Base-by-base conservation (phyloP, 2,329 filamentous ascomycete species). In the Penicillium sclerotigenum region DNA sequence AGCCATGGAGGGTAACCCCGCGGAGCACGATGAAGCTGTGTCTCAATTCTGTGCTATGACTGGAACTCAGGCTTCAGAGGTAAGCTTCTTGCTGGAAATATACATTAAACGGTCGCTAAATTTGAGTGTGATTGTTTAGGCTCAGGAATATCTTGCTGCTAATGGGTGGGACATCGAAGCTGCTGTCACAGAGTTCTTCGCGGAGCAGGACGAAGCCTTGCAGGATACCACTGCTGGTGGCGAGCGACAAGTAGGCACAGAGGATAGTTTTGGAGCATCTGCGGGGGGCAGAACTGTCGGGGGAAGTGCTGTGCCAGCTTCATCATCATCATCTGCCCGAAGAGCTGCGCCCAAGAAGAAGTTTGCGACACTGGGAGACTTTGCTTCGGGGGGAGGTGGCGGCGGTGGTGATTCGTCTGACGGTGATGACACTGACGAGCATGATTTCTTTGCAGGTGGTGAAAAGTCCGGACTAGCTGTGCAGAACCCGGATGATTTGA, bases 381-480 rank as follows among this genome's bases (percentile, higher is more conserved):
- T 79, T 57, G 59, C 68, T 18, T 66, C 73, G 20, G 68, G 66
- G 22, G 65, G 64, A 22, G 74, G 73, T n/a, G 76, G 62, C 13
- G 66, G 63, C 14, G 74, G 73, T 14, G 76, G 62, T n/a, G 69
- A 75, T 47, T 70, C 70, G 4, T 73, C 76, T 16, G 77, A 84
- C 7, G 79, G 83, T 13, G 79, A 83, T 58, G 79, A 83, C 48
- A 75, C 78, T 48, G 78, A 79, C 56, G 75, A 75, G 24, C 78
- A 79, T 49, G 83, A 87, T 68, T 77, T 87, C 60, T 87, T 86
- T 66, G 81, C 85, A 20, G 85, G 85, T 45, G 85, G 85, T 43
- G 85, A 87, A 71, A 87, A 87, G 73, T 87, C 84, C 13, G 85
- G 84, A n/a, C 74, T 87, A 26, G 85, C 85, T 7, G 85, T 87